Evolutionary conservation across 352 stramenopile species (phyloP).

Genomic region (Phytophthora multivora): DNA sequence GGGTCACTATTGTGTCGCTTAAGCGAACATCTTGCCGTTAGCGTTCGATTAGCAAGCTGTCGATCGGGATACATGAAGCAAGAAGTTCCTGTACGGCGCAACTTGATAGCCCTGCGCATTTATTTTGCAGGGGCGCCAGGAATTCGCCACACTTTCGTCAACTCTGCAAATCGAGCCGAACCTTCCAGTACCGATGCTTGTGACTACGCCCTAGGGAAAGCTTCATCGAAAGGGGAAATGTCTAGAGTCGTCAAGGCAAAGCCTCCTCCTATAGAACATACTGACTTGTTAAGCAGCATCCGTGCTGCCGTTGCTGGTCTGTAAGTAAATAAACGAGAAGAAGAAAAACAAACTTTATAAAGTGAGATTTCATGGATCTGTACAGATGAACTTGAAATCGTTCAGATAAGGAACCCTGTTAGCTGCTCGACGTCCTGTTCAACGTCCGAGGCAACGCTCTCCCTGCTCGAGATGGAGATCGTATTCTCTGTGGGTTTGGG

Average conservation of each 20-base stretch:
- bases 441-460: conserved; percentile 2
- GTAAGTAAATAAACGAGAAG: conserved; percentile 8
- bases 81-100: neutral
- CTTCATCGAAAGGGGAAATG: neutral
- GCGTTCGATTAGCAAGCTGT: conserved; percentile 29
- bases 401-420: conserved; percentile 14
- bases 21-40: conserved; percentile 54
- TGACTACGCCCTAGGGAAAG: conserved; percentile 51
- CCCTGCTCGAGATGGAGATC: conserved; percentile 14
- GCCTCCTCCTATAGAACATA: conserved; percentile 22
- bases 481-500: conserved; percentile 4
- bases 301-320: conserved; percentile 50
- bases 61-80: neutral
- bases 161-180: conserved; percentile 46
- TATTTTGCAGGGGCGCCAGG: conserved; percentile 46
- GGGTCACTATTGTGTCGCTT: conserved; percentile 53
- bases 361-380: too few species aligned
- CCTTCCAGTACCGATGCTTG: conserved; percentile 25
- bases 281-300: conserved; percentile 45
- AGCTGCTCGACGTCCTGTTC: neutral
- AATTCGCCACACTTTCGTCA: conserved; percentile 55
- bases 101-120: conserved; percentile 47
- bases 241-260: conserved; percentile 13
- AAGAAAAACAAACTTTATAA: too few species aligned
- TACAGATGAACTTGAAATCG: neutral